Evolutionary conservation across 805 yeast species (phyloP).

Genomic region (Candida khao-thaluensis): DNA sequence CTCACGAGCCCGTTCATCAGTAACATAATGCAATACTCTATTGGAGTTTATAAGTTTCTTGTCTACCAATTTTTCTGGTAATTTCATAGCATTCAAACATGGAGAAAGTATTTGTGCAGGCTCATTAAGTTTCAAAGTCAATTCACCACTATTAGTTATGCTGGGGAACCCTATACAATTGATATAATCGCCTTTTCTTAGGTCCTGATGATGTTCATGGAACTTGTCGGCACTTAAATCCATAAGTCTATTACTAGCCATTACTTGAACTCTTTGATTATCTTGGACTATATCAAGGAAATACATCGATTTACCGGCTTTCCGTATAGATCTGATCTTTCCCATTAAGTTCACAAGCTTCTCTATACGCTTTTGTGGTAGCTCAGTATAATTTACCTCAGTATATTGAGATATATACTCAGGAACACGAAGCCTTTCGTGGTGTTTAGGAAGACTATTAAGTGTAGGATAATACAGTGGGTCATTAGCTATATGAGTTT

Average conservation of each 20-base stretch:
- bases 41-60: constrained; percentile 58
- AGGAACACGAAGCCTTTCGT: constrained; percentile 9
- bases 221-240: constrained; percentile 44
- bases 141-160: constrained; percentile 71
- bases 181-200: constrained; percentile 73
- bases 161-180: constrained; percentile 71
- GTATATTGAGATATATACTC: constrained; percentile 8
- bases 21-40: constrained; percentile 71
- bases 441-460: constrained; percentile 4
- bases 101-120: constrained; percentile 62
- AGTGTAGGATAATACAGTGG: constrained; percentile 12
- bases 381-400: constrained; percentile 3
- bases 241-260: constrained; percentile 53
- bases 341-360: constrained; percentile 44
- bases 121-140: constrained; percentile 60
- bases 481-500: constrained; percentile 1
- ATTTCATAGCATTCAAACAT: constrained; percentile 41
- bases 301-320: constrained; percentile 64
- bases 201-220: constrained; percentile 32
- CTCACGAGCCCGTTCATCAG: constrained; percentile 51
- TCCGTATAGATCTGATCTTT: constrained; percentile 54
- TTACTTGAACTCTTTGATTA: constrained; percentile 54
- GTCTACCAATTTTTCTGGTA: constrained; percentile 63
- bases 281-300: constrained; percentile 73
- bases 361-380: constrained; percentile 10